A percentile compares a stretch with the other conserved stretches of the same genome.
Evolutionary conservation across 352 stramenopile genomes (phyloP).

Genomic region (Pythium phragmitis): DNA sequence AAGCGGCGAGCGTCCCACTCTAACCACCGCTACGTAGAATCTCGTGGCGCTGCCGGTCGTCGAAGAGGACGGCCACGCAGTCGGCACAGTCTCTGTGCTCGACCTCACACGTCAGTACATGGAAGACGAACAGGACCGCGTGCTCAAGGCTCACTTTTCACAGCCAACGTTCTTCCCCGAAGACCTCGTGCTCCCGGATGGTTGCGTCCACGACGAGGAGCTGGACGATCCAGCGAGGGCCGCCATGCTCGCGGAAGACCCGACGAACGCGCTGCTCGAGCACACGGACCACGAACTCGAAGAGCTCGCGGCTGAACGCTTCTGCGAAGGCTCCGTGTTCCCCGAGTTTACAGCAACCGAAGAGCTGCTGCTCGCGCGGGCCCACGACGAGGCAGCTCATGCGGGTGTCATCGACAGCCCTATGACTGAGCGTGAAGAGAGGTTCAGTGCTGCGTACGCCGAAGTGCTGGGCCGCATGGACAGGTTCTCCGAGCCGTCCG

Average conservation of each 20-base stretch:
- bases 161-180: conserved; percentile 38
- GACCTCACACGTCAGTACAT: conserved; percentile 41
- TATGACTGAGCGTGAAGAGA: conserved; percentile 24
- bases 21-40: conserved; percentile 23
- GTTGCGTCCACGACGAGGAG: conserved; percentile 36
- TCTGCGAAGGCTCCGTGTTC: conserved; percentile 66
- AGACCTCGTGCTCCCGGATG: conserved; percentile 27
- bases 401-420: conserved; percentile 5
- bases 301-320: conserved; percentile 45
- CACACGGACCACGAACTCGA: conserved; percentile 39
- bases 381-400: conserved; percentile 26
- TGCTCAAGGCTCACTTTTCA: conserved; percentile 23
- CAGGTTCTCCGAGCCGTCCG: conserved; percentile 58
- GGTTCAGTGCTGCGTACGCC: conserved; percentile 31
- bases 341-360: conserved; percentile 61
- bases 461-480: conserved; percentile 42
- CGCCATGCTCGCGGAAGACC: conserved; percentile 18
- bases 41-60: conserved; percentile 39
- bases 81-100: conserved; percentile 37
- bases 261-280: conserved; percentile 16
- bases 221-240: conserved; percentile 14
- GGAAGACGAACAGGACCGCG: conserved; percentile 16
- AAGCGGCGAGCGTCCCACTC: too few species aligned
- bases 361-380: conserved; percentile 45
- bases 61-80: conserved; percentile 34